Evolutionary conservation across 441 rosid genomes (phyloP), one percentile per base, ranked within the genome.

Genomic region (Iberis amara): DNA sequence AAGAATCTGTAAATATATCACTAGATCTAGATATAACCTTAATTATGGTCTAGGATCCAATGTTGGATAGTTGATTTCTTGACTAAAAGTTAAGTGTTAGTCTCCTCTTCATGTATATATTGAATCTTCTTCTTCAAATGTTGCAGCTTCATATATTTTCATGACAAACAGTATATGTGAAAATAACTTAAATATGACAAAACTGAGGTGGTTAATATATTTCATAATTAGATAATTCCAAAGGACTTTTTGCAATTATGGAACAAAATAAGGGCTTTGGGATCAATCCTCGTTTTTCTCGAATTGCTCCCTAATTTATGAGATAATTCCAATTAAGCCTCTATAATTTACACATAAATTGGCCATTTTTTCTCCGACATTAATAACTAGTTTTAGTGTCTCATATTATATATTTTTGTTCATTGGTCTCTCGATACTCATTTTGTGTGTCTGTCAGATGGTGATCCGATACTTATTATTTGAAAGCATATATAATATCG

Each of bases 41-140:
- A 64, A 42, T 41, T 48, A 55, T 64, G 63, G 68, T 64, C 63
- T 57, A 57, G 57, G 62, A 35, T 40, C 49, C 61, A 63, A 55
- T 55, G 39, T 55, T 47, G 43, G 27, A 18, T 60, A 42, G 39
- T 27, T 57, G 52, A 41, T 57, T 28, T 57, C 28, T 36, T 57
- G 69, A 64, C 53, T 50, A 52, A 61, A 46, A 21, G 30, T 55
- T 11, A 55, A 39, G 50, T 64, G 68, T 56, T 37, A 57, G 44
- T 47, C 10, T 41, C 8, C 26, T 28, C 28, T 47, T 47, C 52
- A 35, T 64, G 59, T 43, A 56, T 36, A 63, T 48, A 64, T 14
- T 42, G 42, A 50, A 42, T 26, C 12, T 39, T 55, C 49, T 39
- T 27, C 8, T 37, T 30, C 36, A 7, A 2, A 24, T 12, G 43